Conservation (phyloP, 1,284 basidiomycete species). For the Tilletia caries region DNA sequence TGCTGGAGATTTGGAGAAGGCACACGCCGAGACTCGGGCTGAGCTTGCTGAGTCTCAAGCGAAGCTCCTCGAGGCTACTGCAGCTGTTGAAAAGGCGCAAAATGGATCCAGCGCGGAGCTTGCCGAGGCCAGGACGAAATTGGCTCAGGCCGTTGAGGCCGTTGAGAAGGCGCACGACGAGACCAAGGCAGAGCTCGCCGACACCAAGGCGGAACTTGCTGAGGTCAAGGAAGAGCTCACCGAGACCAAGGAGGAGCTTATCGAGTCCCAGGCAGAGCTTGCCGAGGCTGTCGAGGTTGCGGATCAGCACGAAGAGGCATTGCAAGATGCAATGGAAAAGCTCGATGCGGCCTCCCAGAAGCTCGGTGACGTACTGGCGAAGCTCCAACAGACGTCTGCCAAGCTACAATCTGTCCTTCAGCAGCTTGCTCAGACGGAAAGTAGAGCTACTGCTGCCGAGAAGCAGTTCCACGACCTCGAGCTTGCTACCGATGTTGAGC, state of each 20-base stretch:
- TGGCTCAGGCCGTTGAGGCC: too few relatives aligned
- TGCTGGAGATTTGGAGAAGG: too few relatives aligned
- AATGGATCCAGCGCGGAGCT: too few relatives aligned
- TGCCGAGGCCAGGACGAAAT: too few relatives aligned
- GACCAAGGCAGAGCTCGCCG: too few relatives aligned
- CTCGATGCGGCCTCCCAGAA: background rate
- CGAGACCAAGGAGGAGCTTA: background rate
- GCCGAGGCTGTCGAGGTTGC: background rate
- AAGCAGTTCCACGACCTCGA: slow-evolving; percentile 33
- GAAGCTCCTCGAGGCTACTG: background rate
- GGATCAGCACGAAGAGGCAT: background rate
- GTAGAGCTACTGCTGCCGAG: background rate
- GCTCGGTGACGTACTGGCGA: background rate
- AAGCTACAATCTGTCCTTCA: background rate
- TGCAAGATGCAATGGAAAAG: background rate
- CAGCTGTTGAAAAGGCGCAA: too few relatives aligned
- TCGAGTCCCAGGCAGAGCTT: background rate
- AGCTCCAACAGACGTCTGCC: background rate
- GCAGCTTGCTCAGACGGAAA: background rate
- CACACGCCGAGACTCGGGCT: background rate
- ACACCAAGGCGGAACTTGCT: too few relatives aligned
- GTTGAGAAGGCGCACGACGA: too few relatives aligned
- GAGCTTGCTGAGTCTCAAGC: background rate
- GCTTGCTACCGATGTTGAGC: slow-evolving; percentile 35
- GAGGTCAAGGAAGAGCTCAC: background rate